Percentiles rank a stretch among this genome's conserved stretches.
These are phyloP conservation scores for Quercus lobata DNA, from an alignment of 331 rosid species.

Conservation along the genomic window DNA sequence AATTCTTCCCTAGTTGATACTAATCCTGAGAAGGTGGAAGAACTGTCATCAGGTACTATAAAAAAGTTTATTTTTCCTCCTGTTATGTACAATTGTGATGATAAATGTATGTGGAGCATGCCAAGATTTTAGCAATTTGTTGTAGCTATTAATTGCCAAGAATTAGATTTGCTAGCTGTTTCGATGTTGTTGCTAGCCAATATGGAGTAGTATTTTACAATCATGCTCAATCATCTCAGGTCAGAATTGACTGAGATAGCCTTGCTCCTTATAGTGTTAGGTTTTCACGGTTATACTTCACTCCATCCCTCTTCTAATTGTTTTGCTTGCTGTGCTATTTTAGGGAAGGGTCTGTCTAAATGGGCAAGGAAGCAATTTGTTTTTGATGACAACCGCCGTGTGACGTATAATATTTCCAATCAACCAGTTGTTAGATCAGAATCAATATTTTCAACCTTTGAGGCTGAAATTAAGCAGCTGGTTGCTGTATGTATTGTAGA, in stretches of 20 bases:
- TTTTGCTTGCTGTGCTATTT: constrained; percentile 22
- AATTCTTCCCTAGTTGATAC: constrained; percentile 59
- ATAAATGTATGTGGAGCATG: neutral
- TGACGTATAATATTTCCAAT: constrained; percentile 53
- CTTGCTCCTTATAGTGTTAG: neutral
- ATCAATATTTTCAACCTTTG: constrained; percentile 68
- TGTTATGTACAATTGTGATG: neutral
- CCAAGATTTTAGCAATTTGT: neutral
- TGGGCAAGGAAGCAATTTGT: constrained; percentile 62
- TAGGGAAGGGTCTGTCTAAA: constrained; percentile 70
- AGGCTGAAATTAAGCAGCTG: constrained; percentile 77
- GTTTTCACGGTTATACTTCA: neutral
- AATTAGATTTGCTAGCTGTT: neutral
- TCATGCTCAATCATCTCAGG: neutral
- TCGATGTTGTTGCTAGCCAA: neutral
- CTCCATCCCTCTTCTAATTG: constrained; percentile 17
- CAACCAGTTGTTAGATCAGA: constrained; percentile 60
- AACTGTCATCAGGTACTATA: constrained; percentile 62
- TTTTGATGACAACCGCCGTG: constrained; percentile 72
- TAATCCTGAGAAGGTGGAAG: constrained; percentile 69
- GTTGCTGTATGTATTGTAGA: constrained; percentile 66
- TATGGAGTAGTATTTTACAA: neutral
- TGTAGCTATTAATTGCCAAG: neutral
- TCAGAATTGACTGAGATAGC: neutral
- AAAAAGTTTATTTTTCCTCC: constrained; percentile 1